These are phyloP conservation scores for Quercus cerris DNA, from an alignment of 306 rosid genomes.

Conservation along the genomic window DNA sequence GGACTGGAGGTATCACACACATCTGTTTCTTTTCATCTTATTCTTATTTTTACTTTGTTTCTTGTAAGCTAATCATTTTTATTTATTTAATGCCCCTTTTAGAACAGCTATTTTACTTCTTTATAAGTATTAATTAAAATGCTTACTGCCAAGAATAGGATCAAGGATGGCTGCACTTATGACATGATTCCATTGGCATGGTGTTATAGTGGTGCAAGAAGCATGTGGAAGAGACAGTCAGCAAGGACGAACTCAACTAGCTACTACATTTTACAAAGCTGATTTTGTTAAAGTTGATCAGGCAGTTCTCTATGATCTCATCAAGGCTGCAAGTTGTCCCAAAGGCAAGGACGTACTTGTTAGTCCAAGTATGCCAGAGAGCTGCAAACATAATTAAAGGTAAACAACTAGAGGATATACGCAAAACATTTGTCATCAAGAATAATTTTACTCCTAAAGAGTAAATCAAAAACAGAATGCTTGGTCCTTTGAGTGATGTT, in stretches of 20 bases:
- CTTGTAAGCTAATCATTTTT: no score
- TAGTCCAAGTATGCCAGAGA: neutral
- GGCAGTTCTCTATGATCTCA: neutral
- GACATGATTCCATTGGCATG: neutral
- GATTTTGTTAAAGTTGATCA: neutral
- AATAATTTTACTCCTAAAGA: conserved; percentile 2
- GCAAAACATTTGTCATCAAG: neutral
- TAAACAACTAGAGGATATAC: neutral
- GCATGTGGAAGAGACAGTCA: neutral
- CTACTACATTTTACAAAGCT: neutral
- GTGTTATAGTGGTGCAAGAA: conserved; percentile 7
- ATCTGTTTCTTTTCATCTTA: no score
- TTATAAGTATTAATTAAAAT: neutral
- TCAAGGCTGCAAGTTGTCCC: neutral
- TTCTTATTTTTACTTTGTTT: no score
- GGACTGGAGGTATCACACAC: no score
- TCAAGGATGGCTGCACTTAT: neutral
- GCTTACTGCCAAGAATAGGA: neutral
- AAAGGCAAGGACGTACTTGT: neutral
- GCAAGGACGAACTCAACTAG: neutral
- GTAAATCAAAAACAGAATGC: neutral
- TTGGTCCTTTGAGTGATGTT: neutral
- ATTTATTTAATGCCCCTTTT: neutral
- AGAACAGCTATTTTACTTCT: neutral
- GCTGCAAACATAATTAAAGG: neutral